phyloP scores from a whole-genome alignment of 2,329 filamentous ascomycete genomes.

The Colletotrichum acutatum region DNA sequence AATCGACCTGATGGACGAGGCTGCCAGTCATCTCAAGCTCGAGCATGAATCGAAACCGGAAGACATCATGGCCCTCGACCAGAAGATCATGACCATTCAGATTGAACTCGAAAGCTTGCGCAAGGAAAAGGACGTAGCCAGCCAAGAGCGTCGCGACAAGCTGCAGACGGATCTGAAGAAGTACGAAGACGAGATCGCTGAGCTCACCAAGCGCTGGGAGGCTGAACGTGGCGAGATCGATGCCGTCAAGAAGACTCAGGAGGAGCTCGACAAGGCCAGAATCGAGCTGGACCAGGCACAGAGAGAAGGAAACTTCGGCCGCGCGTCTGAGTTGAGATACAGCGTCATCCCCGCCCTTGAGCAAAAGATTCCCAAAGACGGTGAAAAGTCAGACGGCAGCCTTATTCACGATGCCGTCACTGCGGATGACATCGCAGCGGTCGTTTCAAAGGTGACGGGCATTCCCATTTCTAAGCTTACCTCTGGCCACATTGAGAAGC shows the following conservation, averaged over 20 bases:
- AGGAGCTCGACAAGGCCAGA: conserved; percentile 86
- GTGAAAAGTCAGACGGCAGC: conserved; percentile 61
- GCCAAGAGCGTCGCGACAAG: conserved; percentile 87
- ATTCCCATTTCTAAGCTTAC: conserved; percentile 95
- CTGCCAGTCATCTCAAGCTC: conserved; percentile 86
- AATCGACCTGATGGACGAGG: conserved; percentile 96
- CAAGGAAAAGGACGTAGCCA: conserved; percentile 92
- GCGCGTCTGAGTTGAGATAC: conserved; percentile 91
- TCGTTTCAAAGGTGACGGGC: conserved; percentile 91
- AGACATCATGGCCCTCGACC: conserved; percentile 89
- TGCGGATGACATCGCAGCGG: conserved; percentile 90
- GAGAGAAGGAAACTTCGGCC: conserved; percentile 86
- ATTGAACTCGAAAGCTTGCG: conserved; percentile 95
- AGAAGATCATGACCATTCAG: conserved; percentile 96
- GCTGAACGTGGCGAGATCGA: conserved; percentile 89
- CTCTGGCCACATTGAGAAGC: conserved; percentile 91
- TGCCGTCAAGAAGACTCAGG: conserved; percentile 85
- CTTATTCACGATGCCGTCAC: conserved; percentile 96
- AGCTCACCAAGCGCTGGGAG: conserved; percentile 87
- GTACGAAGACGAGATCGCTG: conserved; percentile 81
- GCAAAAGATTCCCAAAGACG: conserved; percentile 81
- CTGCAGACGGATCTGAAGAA: conserved; percentile 80
- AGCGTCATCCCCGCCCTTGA: conserved; percentile 86
- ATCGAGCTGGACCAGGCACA: conserved; percentile 90
- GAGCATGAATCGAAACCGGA: conserved; percentile 98